Evolutionary conservation across 2,329 filamentous ascomycete species (phyloP), one percentile per base, ranked within the genome.

Genomic region (Zasmidium angulare): DNA sequence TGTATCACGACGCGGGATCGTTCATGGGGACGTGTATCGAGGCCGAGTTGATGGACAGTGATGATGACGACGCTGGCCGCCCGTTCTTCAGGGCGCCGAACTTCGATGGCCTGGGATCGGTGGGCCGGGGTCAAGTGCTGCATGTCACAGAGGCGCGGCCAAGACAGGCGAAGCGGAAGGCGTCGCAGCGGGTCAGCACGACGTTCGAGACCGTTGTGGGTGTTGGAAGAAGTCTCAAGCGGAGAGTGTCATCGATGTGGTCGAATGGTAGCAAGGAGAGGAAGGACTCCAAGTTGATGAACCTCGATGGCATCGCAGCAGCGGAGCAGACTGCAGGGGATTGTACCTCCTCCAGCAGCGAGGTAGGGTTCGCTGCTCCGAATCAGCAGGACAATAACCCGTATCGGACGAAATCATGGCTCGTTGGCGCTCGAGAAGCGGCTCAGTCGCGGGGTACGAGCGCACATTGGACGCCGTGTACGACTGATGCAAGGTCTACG

Each of bases 101-200:
- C n/a, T 43, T 17, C n/a, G n/a, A n/a, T n/a, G n/a, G n/a, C n/a
- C n/a, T n/a, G n/a, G n/a, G n/a, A n/a, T n/a, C n/a, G n/a, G n/a
- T n/a, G n/a, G n/a, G n/a, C n/a, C n/a, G n/a, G n/a, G n/a, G n/a
- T n/a, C n/a, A n/a, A n/a, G n/a, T n/a, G n/a, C n/a, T n/a, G n/a
- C n/a, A n/a, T n/a, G n/a, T n/a, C n/a, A n/a, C n/a, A n/a, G n/a
- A n/a, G n/a, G n/a, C n/a, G n/a, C n/a, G n/a, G n/a, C n/a, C n/a
- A n/a, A n/a, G n/a, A 43, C 23, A n/a, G 23, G 24, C 31, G 53
- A 56, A 56, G 29, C 20, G 46, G 43, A 48, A 56, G 46, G 31
- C 24, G 10, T 50, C 53, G 24, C 31, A 46, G 31, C 31, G 23
- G 46, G 36, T 50, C 43, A 55, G 53, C 29, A 26, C 24, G 26